These are phyloP conservation scores for Rubia balearica DNA, from an alignment of 305 asterid genomes.

Conservation along the genomic window DNA sequence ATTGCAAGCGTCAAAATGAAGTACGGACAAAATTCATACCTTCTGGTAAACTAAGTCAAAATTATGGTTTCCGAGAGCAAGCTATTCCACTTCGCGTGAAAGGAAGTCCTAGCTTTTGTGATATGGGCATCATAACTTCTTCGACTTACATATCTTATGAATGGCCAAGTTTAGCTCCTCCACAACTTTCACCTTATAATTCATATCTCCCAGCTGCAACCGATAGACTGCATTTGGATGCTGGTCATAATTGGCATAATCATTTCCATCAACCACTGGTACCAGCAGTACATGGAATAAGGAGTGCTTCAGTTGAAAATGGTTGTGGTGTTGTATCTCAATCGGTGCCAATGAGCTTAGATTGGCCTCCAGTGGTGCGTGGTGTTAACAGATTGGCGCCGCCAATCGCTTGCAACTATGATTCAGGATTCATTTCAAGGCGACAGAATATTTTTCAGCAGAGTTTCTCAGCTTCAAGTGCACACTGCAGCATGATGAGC, in stretches of 20 bases:
- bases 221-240: slow-evolving; percentile 95
- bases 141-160: slow-evolving; percentile 75
- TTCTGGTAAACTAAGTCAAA: slow-evolving; percentile 38
- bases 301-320: slow-evolving; percentile 64
- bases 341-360: slow-evolving; percentile 76
- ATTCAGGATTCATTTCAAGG: slow-evolving; percentile 79
- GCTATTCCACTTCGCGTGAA: slow-evolving; percentile 41
- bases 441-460: slow-evolving; percentile 69
- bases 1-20: slow-evolving; percentile 24
- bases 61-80: slow-evolving; percentile 37
- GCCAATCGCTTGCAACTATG: slow-evolving; percentile 74
- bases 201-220: slow-evolving; percentile 83
- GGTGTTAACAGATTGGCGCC: slow-evolving; percentile 63
- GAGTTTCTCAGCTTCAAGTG: slow-evolving; percentile 43
- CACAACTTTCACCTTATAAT: slow-evolving; percentile 46
- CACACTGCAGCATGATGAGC: slow-evolving; percentile 48
- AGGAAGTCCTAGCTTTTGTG: slow-evolving; percentile 43
- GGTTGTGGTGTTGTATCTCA: slow-evolving; percentile 61
- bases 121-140: slow-evolving; percentile 56
- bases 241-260: slow-evolving; percentile 84
- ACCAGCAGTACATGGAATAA: slow-evolving; percentile 53
- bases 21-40: slow-evolving; percentile 22
- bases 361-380: slow-evolving; percentile 80
- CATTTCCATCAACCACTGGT: slow-evolving; percentile 76
- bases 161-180: slow-evolving; percentile 81